Conservation (phyloP, 2,329 filamentous ascomycete species). For the Amesomyces nigricolor region DNA sequence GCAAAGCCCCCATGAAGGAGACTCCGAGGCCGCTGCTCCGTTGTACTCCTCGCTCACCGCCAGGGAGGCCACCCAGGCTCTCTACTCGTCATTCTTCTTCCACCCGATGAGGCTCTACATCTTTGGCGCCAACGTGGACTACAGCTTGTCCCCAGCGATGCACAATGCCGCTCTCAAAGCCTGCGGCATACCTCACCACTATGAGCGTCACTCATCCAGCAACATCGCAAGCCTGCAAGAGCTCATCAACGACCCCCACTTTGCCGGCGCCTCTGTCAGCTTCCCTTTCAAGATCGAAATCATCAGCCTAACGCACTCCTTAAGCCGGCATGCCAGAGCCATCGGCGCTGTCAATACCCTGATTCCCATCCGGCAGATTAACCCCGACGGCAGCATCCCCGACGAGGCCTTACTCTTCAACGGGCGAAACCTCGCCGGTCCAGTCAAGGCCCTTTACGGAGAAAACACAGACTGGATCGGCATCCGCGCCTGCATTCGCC, state of each 20-base stretch:
- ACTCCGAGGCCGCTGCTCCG: slow-evolving; percentile 5
- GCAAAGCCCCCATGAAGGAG: slow-evolving; percentile 7
- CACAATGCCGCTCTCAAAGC: slow-evolving; percentile 64
- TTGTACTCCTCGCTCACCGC: slow-evolving; percentile 49
- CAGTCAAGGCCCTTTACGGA: slow-evolving; percentile 64
- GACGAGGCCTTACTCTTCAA: slow-evolving; percentile 47
- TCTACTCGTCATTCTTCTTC: slow-evolving; percentile 61
- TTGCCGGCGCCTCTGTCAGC: slow-evolving; percentile 66
- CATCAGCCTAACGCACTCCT: slow-evolving; percentile 60
- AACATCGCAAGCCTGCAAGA: slow-evolving; percentile 58
- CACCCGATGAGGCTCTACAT: slow-evolving; percentile 69
- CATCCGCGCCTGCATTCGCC: slow-evolving; percentile 65
- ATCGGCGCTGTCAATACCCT: slow-evolving; percentile 75
- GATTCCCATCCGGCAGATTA: slow-evolving; percentile 57
- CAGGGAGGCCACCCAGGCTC: slow-evolving; percentile 56
- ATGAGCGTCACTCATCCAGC: slow-evolving; percentile 57
- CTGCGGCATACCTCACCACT: slow-evolving; percentile 64
- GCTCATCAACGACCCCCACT: slow-evolving; percentile 58
- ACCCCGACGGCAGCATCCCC: slow-evolving; percentile 52
- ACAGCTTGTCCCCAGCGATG: slow-evolving; percentile 73
- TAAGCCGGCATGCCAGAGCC: slow-evolving; percentile 66
- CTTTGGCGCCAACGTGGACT: slow-evolving; percentile 65
- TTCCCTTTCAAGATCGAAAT: slow-evolving; percentile 72
- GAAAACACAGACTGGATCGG: slow-evolving; percentile 82
- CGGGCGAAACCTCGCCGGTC: slow-evolving; percentile 58